Conservation (phyloP, 192 early-diverging fungal genomes). For the Ambispora gerdemannii region DNA sequence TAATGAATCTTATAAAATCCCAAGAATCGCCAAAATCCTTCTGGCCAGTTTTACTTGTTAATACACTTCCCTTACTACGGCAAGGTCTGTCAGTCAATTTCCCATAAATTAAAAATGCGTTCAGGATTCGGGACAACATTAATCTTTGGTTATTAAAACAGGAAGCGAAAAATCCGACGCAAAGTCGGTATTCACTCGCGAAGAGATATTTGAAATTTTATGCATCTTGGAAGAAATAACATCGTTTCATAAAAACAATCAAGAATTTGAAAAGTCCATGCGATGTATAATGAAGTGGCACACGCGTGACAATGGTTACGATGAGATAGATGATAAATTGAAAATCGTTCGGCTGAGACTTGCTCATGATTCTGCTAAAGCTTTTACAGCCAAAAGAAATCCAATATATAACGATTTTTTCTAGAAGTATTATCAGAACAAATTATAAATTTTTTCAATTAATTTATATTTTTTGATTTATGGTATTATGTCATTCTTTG, state of each 20-base stretch:
- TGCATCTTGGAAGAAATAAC: slow-evolving; percentile 19
- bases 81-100: not conserved
- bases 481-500: not conserved
- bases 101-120: not conserved
- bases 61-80: slow-evolving; percentile 18
- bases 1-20: slow-evolving; percentile 10
- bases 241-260: not conserved
- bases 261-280: slow-evolving; percentile 6
- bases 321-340: slow-evolving; percentile 11
- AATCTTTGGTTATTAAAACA: not conserved
- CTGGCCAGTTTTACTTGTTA: slow-evolving; percentile 20
- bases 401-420: not conserved
- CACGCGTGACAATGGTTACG: not conserved
- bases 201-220: slow-evolving; percentile 18
- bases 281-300: slow-evolving; percentile 10
- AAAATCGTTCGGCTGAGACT: not conserved
- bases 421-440: not conserved
- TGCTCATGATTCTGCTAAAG: not conserved
- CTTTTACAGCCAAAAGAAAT: not conserved
- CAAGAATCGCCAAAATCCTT: slow-evolving; percentile 2
- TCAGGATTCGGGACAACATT: not conserved
- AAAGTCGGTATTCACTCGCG: not conserved
- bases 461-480: not conserved
- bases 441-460: not conserved
- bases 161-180: not conserved